Conservation (phyloP, 164 flowering plant species). For the Magnolia officinalis region DNA sequence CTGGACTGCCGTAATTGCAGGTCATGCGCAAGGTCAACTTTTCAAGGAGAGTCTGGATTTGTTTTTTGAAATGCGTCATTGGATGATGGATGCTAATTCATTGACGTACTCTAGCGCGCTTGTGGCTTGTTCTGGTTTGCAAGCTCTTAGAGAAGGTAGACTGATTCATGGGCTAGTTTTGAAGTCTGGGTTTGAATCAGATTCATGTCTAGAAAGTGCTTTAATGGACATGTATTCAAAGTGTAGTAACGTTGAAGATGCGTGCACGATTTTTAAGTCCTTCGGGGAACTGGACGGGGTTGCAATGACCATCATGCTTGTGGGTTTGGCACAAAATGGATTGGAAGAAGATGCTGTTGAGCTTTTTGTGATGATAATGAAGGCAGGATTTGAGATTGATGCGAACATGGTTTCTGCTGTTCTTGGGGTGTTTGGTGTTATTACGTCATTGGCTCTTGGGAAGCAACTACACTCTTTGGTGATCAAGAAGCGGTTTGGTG, state of each 20-base stretch:
- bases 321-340: slow-evolving; percentile 86
- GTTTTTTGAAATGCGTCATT: slow-evolving; percentile 48
- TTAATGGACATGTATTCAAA: slow-evolving; percentile 90
- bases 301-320: slow-evolving; percentile 76
- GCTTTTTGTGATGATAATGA: slow-evolving; percentile 54
- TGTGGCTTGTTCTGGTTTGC: slow-evolving; percentile 67
- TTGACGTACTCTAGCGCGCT: slow-evolving; percentile 62
- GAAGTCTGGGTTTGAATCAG: slow-evolving; percentile 61
- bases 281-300: slow-evolving; percentile 63
- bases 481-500: slow-evolving; percentile 54
- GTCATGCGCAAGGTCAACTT: slow-evolving; percentile 55
- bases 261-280: slow-evolving; percentile 55
- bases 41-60: slow-evolving; percentile 53
- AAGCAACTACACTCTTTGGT: slow-evolving; percentile 66
- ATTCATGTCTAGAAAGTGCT: slow-evolving; percentile 69
- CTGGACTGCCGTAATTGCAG: slow-evolving; percentile 87
- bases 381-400: slow-evolving; percentile 48
- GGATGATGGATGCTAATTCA: slow-evolving; percentile 48
- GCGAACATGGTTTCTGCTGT: slow-evolving; percentile 68
- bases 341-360: slow-evolving; percentile 66
- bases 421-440: slow-evolving; percentile 69
- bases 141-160: slow-evolving; percentile 54
- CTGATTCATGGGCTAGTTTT: slow-evolving; percentile 66
- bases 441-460: slow-evolving; percentile 62
- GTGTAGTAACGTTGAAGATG: slow-evolving; percentile 64